Evolutionary conservation across 345 rosid species (phyloP), one percentile per base, ranked within the genome.

Genomic region (Brassica cretica): DNA sequence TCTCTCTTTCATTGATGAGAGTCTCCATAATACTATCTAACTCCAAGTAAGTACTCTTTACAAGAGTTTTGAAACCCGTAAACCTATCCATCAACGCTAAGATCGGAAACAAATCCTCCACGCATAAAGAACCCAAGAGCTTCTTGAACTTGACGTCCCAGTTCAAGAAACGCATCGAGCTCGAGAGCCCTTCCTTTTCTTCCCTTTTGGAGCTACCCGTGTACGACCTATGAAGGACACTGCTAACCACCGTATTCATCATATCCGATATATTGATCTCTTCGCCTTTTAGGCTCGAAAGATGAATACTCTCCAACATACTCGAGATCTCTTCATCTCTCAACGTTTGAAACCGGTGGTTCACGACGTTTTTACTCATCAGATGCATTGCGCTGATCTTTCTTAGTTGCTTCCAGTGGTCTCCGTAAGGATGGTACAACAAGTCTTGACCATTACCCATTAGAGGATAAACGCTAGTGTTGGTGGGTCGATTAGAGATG

Each of bases 121-220:
- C 55, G 46, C 75, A 18, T n/a, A 80, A 62, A 29, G 66, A 32
- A 5, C 84, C 89, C 3, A 70, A 19, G 10, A 88, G 56, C 12
- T 79, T 46, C 87, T 82, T 68, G 9, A 7, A 80, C 69, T 88
- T 85, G 27, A 80, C 82, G 41, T 84, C 81, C 73, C 86, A 75
- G 6, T 78, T 68, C 33, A 68, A 72, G 66, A 89, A 87, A 46
- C 64, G 74, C 86, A 74, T 73, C 66, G 53, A 87, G 86, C 53
- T 69, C 84, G 70, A 98, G 91, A 98, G 99, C 12, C 44, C 6
- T 86, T 84, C 63, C 61, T 10, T 84, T 84, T 53, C 78, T 33
- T 75, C 66, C 21, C 27, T 33, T 39, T 37, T 4, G 56, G 10
- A 5, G 58, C 83, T 83, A 82, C 74, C 92, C 84, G n/a, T 88